Evolutionary conservation across 164 flowering plant species (phyloP), one percentile per base, ranked within the genome.

Genomic region (Dillenia suffruticosa): DNA sequence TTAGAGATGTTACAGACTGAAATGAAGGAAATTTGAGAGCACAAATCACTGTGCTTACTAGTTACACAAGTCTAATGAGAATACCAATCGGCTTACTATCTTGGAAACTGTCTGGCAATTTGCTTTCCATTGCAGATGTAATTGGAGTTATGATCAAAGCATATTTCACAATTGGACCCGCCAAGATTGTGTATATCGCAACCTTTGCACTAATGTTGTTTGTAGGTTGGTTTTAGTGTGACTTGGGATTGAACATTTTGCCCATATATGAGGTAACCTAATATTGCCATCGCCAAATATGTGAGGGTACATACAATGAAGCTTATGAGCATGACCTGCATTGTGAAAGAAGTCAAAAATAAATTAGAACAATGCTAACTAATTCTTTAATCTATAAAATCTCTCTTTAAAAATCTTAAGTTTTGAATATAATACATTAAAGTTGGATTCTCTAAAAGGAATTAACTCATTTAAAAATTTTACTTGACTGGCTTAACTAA

Each of bases 131-230:
- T 0, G 66, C 61, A 47, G 40, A 52, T 3, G 56, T 62, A n/a
- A 70, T 63, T n/a, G 74, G 74, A 10, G 24, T 62, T 12, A 70
- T 47, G 9, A 32, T 65, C n/a, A 70, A 48, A 9, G 70, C 74
- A 54, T 65, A 70, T 46, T 63, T 70, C 43, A 70, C 63, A 1
- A 62, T 40, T 0, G 70, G 74, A 1, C 17, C 44, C 1, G 54
- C 60, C 49, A 70, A 51, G 4, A 55, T 66, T 15, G 70, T 70
- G 66, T 57, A 66, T 45, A 70, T 62, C 9, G 70, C 74, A 0
- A 70, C 66, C 24, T 58, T 62, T 2, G 70, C 46, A 11, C 63
- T 52, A 2, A 62, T 8, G 40, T 46, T 52, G 1, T 57, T 19
- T 8, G 55, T 61, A 4, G 74, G 70, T 8, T 66, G 55, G 49